Evolutionary conservation across 164 flowering plant genomes (phyloP), one percentile per base, ranked within the genome.

Genomic region (Berberis thunbergii): DNA sequence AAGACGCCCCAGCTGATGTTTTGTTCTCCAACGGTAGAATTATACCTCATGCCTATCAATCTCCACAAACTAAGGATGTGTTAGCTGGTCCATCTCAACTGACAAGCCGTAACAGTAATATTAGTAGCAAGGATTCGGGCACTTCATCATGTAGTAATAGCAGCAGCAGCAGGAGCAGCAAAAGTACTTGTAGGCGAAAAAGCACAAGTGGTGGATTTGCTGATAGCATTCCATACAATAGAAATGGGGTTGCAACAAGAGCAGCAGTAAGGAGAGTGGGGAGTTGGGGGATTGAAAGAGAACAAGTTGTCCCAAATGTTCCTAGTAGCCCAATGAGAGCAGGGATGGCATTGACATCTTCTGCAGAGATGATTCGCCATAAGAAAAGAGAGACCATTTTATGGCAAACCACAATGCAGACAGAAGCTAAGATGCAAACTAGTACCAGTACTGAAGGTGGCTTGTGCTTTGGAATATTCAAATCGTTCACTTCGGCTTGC

Each of bases 21-120:
- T 57, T 57, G 45, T 57, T 57, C 60, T 2, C 2, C 45, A 57
- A 57, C n/a, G 60, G 60, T 42, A 38, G 45, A n/a, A 43, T 57
- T 57, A 10, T 57, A 41, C 60, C 60, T 3, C 60, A 57, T 40
- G 60, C 60, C 1, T 57, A 57, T 57, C 60, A 41, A 57, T 42
- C 12, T 12, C 45, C 12, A 57, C 41, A 7, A 56, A 40, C 10
- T 3, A 41, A 40, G 41, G 60, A 41, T 0, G 7, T 41, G 41
- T 43, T 12, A 57, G 41, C 5, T 39, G 60, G 41, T 9, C 6
- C 4, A 40, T 57, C 43, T 42, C 44, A 7, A 41, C 44, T 40
- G 41, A 42, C 9, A 11, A 57, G 60, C 10, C 46, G 46, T 40
- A 39, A 43, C 9, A 57, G 45, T 45, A 57, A 45, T n/a, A 26